A percentile compares a stretch with the other conserved stretches of the same genome.
These are phyloP conservation scores for Monilinia fructicola DNA, from an alignment of 2,329 filamentous ascomycete species.

Conservation along the genomic window DNA sequence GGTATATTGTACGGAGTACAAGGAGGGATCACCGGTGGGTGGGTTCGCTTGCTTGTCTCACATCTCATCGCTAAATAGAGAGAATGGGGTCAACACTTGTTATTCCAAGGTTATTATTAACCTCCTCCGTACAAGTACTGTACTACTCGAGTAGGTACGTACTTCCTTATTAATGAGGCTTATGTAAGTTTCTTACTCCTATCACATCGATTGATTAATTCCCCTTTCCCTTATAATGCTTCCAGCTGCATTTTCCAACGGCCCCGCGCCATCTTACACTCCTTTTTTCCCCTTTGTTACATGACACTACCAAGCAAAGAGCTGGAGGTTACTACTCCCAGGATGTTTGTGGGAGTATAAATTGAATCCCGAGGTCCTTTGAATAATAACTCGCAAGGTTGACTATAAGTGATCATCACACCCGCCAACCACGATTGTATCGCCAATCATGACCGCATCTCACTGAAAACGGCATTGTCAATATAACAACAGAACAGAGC, in stretches of 20 bases:
- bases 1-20: too few species aligned
- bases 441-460: background rate
- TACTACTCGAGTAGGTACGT: background rate
- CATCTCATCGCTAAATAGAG: background rate
- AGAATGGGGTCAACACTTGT: background rate
- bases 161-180: background rate
- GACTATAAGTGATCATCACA: background rate
- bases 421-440: too few species aligned
- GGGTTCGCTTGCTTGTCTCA: background rate
- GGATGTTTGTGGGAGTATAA: background rate
- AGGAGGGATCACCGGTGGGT: too few species aligned
- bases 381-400: background rate
- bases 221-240: too few species aligned
- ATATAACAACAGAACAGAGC: background rate
- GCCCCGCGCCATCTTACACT: background rate
- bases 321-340: background rate
- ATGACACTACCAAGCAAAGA: background rate
- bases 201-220: too few species aligned
- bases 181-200: conserved; percentile 7
- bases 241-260: background rate
- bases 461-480: conserved; percentile 1
- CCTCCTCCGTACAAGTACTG: too few species aligned
- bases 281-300: background rate
- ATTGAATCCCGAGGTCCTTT: background rate
- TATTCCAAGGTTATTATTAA: too few species aligned